A percentile compares a stretch with the other conserved stretches of the same genome.
Evolutionary conservation across 805 yeast species (phyloP).

Genomic region (Metschnikowia orientalis): DNA sequence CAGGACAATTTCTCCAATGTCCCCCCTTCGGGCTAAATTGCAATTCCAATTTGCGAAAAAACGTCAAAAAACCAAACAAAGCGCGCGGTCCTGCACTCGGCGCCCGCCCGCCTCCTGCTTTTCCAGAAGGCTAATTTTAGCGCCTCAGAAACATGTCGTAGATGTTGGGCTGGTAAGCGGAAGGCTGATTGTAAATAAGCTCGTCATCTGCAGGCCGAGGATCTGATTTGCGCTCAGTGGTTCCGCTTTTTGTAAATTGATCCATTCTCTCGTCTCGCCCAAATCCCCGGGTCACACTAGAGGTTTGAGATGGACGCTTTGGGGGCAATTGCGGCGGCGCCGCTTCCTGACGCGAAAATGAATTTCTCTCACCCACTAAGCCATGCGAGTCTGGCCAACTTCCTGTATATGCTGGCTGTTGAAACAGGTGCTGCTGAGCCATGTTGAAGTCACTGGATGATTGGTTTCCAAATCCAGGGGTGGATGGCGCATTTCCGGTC

Average conservation of each 20-base stretch:
- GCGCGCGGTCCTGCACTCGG: constrained; percentile 2
- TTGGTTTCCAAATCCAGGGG: no score
- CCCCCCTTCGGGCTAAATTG: constrained; percentile 1
- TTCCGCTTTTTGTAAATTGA: no score
- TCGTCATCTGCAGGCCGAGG: constrained; percentile 13
- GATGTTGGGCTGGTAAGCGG: constrained; percentile 45
- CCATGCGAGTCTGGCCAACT: not conserved
- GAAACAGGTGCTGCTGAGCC: constrained; percentile 1
- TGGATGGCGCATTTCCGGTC: no score
- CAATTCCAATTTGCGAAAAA: not conserved
- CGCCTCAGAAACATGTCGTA: constrained; percentile 32
- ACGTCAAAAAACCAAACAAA: constrained; percentile 3
- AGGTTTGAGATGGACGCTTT: constrained; percentile 19
- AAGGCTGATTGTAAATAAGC: constrained; percentile 34
- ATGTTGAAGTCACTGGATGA: not conserved
- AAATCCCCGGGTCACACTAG: not conserved
- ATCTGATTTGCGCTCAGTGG: no score
- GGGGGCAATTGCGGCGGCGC: constrained; percentile 19
- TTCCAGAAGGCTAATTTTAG: not conserved
- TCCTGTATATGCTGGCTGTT: not conserved
- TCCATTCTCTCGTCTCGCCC: not conserved
- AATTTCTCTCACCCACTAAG: not conserved
- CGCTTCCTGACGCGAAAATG: not conserved
- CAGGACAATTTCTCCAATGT: not conserved
- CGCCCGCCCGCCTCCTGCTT: not conserved